Conservation (phyloP, 2,329 filamentous ascomycete species). For the Pseudopithomyces maydicus region DNA sequence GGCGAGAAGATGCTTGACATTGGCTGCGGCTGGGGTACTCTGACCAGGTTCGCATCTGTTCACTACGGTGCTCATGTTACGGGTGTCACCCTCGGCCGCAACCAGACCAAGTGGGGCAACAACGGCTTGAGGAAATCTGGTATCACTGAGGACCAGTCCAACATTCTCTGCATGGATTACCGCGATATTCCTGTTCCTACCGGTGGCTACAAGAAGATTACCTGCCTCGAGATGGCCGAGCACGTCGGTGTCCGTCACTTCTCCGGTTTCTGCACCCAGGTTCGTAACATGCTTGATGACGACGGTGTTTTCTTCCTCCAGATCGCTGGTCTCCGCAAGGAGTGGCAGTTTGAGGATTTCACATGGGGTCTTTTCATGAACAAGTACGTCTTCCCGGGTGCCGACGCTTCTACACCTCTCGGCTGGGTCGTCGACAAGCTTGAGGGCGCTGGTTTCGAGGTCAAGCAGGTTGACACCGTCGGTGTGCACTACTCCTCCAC, state of each 20-base stretch:
- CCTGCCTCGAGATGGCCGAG: constrained; percentile 97
- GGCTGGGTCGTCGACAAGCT: constrained; percentile 84
- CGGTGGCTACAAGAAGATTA: constrained; percentile 90
- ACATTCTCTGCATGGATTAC: constrained; percentile 95
- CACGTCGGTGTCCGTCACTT: constrained; percentile 96
- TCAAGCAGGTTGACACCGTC: constrained; percentile 91
- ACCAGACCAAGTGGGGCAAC: constrained; percentile 98
- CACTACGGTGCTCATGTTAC: constrained; percentile 88
- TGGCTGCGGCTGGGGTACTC: constrained; percentile 96
- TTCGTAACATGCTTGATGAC: constrained; percentile 94
- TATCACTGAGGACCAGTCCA: constrained; percentile 84
- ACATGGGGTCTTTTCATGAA: constrained; percentile 99
- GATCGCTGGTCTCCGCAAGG: constrained; percentile 89
- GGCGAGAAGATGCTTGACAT: constrained; percentile 90
- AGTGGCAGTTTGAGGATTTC: constrained; percentile 97
- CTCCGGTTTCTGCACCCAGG: constrained; percentile 78
- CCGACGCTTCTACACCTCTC: constrained; percentile 91
- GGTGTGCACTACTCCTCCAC: constrained; percentile 97
- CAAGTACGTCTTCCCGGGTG: constrained; percentile 98
- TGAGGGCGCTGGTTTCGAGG: constrained; percentile 85
- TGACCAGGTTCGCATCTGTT: constrained; percentile 88
- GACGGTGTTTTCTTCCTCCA: constrained; percentile 96
- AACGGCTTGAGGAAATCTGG: constrained; percentile 80
- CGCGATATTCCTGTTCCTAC: constrained; percentile 84
- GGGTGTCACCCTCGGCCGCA: constrained; percentile 91